Percentiles rank a stretch among this genome's conserved stretches.
These are phyloP conservation scores for Pulveroboletus sp. DNA, from an alignment of 768 basidiomycete species.

Conservation along the genomic window DNA sequence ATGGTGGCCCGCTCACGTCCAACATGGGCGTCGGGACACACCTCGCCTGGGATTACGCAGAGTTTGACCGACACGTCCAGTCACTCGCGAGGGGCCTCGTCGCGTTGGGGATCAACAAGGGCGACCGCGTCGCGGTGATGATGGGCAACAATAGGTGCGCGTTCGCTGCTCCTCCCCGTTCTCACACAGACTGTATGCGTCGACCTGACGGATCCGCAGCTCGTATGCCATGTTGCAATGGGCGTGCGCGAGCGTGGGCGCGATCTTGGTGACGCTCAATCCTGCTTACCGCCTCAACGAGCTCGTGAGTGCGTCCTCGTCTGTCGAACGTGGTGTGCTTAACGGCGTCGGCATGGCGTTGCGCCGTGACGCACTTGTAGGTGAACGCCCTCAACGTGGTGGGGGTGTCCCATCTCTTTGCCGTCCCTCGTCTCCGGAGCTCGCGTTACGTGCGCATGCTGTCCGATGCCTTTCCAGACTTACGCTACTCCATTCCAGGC, in stretches of 20 bases:
- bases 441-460: conserved; percentile 64
- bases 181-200: too few relatives aligned
- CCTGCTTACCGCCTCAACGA: conserved; percentile 74
- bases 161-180: background rate
- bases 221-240: conserved; percentile 80
- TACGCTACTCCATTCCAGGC: conserved; percentile 47
- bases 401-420: conserved; percentile 63
- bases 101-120: conserved; percentile 63
- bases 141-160: conserved; percentile 83
- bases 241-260: conserved; percentile 85
- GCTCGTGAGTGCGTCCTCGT: conserved; percentile 43
- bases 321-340: background rate
- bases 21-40: conserved; percentile 48
- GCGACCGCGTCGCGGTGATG: conserved; percentile 73
- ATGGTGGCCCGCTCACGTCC: conserved; percentile 56
- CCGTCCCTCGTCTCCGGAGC: conserved; percentile 64
- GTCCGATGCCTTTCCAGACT: conserved; percentile 51
- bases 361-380: conserved; percentile 32
- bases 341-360: background rate
- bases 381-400: conserved; percentile 58
- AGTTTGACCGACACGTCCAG: conserved; percentile 62
- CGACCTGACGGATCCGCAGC: conserved; percentile 34
- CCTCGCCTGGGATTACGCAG: conserved; percentile 70
- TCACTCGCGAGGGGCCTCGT: conserved; percentile 70
- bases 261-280: conserved; percentile 77